A percentile compares a stretch with the other conserved stretches of the same genome.
phyloP scores from a whole-genome alignment of 257 asterid genomes.

The Solanum ossicruentum region DNA sequence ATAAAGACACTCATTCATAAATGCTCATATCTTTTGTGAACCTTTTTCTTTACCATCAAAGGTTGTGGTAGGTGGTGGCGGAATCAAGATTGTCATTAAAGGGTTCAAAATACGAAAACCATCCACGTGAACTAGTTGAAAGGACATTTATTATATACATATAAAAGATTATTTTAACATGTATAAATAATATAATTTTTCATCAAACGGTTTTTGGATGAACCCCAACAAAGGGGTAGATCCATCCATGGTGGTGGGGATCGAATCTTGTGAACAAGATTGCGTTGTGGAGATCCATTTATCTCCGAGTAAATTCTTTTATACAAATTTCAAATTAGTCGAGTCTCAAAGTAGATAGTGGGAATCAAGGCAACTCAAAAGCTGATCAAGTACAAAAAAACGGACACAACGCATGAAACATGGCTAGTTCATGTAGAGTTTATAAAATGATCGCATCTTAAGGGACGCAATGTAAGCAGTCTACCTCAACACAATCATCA shows the following conservation, averaged over 20 bases:
- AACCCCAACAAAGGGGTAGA: too few species aligned
- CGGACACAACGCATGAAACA: neutral
- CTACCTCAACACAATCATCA: neutral
- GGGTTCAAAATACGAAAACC: too few species aligned
- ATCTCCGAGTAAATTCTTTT: neutral
- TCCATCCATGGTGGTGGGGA: too few species aligned
- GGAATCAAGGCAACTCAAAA: too few species aligned
- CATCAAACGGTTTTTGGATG: too few species aligned
- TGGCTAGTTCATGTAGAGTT: neutral
- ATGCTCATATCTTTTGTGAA: neutral
- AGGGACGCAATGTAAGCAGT: neutral
- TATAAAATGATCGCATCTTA: neutral
- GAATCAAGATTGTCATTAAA: too few species aligned
- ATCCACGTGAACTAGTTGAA: too few species aligned
- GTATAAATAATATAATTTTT: too few species aligned
- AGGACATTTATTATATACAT: too few species aligned
- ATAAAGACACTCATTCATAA: neutral
- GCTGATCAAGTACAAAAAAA: neutral
- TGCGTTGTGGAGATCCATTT: neutral
- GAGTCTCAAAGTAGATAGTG: neutral
- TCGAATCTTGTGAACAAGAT: neutral
- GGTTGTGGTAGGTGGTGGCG: neutral
- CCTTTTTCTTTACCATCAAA: neutral
- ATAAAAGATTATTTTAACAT: too few species aligned
- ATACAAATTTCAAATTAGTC: neutral